Conservation (phyloP, 768 basidiomycete genomes). For the Gloeostereum incarnatum region DNA sequence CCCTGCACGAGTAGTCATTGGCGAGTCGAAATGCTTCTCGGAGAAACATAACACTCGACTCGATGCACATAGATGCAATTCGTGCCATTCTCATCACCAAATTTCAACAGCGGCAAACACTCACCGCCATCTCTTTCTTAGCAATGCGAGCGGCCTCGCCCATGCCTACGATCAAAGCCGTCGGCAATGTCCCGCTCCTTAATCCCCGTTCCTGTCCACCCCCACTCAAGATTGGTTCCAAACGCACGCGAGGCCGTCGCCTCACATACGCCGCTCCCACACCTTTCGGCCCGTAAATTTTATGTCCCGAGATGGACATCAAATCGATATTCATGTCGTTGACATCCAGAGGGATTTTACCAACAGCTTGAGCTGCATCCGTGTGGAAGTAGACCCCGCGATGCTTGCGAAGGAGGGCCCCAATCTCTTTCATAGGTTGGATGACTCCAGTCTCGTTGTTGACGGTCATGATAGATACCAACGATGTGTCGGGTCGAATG, state of each 20-base stretch:
- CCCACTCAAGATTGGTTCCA: constrained; percentile 92
- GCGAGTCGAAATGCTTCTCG: constrained; percentile 31
- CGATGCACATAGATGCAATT: constrained; percentile 16
- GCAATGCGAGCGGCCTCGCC: constrained; percentile 95
- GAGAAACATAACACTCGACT: constrained; percentile 33
- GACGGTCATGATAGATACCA: constrained; percentile 98
- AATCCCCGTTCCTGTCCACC: constrained; percentile 97
- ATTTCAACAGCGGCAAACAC: constrained; percentile 22
- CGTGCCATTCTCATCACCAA: constrained; percentile 40
- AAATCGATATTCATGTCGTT: constrained; percentile 94
- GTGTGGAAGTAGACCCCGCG: constrained; percentile 94
- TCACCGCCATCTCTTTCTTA: constrained; percentile 85
- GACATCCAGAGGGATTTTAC: constrained; percentile 88
- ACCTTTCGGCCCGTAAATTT: constrained; percentile 97
- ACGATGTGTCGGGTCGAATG: constrained; percentile 85
- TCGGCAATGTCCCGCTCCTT: constrained; percentile 89
- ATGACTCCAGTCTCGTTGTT: constrained; percentile 99
- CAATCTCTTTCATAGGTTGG: constrained; percentile 94
- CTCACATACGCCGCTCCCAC: constrained; percentile 92
- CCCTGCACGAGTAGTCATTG: constrained; percentile 80
- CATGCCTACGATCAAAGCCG: constrained; percentile 81
- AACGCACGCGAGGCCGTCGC: constrained; percentile 80
- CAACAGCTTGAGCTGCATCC: constrained; percentile 92
- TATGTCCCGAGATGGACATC: constrained; percentile 95
- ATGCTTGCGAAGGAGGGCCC: constrained; percentile 75